These are phyloP conservation scores for Skeletonema grethae DNA, from an alignment of 108 stramenopile species.

Conservation along the genomic window DNA sequence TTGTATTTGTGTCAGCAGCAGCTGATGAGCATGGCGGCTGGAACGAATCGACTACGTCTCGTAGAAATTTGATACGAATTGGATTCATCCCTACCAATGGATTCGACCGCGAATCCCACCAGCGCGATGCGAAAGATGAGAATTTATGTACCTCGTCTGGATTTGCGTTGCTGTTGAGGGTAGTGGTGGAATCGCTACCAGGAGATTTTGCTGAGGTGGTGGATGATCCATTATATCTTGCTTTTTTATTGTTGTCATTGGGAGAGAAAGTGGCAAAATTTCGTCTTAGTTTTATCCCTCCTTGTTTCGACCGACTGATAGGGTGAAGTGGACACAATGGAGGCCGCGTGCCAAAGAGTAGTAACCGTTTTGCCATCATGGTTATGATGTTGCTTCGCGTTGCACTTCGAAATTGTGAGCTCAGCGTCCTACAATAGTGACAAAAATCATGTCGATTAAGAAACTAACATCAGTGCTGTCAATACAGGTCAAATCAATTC, in stretches of 20 bases:
- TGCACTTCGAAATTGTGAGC: neutral
- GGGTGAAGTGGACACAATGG: neutral
- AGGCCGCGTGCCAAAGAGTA: neutral
- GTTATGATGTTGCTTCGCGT: neutral
- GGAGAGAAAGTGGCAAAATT: neutral
- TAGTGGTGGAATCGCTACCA: neutral
- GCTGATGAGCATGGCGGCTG: slow-evolving; percentile 1
- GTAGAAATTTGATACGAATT: slow-evolving; percentile 69
- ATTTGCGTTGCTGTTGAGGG: slow-evolving; percentile 10
- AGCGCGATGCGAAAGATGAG: slow-evolving; percentile 54
- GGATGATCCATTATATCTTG: neutral
- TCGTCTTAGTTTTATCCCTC: neutral
- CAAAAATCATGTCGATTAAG: too few relatives aligned
- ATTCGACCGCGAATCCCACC: slow-evolving; percentile 81
- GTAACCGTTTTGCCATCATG: slow-evolving; percentile 1
- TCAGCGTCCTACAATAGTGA: too few relatives aligned
- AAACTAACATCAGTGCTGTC: too few relatives aligned
- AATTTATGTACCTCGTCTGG: slow-evolving; percentile 72
- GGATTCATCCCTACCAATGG: slow-evolving; percentile 85
- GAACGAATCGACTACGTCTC: slow-evolving; percentile 14
- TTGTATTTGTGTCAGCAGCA: neutral
- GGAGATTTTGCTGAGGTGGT: neutral
- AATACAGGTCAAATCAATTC: too few relatives aligned
- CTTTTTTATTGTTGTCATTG: neutral
- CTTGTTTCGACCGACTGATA: neutral